Base-by-base conservation (phyloP, 2,329 filamentous ascomycete genomes). In the Pochonia chlamydosporia region DNA sequence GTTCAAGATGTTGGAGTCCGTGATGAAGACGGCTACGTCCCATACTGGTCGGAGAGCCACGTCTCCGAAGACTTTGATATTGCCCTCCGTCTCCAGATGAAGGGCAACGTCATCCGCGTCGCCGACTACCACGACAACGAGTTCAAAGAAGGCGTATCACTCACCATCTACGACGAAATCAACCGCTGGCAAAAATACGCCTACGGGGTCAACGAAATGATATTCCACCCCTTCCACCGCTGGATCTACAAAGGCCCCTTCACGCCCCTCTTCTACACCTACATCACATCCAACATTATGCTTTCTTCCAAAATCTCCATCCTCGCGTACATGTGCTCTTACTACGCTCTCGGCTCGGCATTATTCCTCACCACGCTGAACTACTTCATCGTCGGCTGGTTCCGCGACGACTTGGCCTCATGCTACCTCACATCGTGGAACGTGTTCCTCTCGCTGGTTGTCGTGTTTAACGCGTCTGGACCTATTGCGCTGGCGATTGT, bases 21-120 rank as follows among this genome's bases (percentile, higher is more conserved):
- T 13, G 47, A 49, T 30, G 35, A 51, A 2, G 61, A 81, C 44
- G 77, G 75, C 10, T 74, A 81, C 53, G 76, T 81, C 13, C 81
- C 83, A 55, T 88, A 80, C 66, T 89, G 86, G 85, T 87, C 84
- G 7, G 86, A 89, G 60, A 75, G 74, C 4, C 84, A 85, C 56
- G 86, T 90, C 0, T 89, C 85, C 0, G 86, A 90, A 52, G 86
- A 90, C 57, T 89, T 89, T 46, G 85, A 89, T 51, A 86, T 89
- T 67, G 78, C 82, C 10, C 73, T 90, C 1, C 82, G 85, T 30
- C 73, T 89, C 4, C 86, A 90, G 63, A 81, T 79, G 52, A 71
- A 70, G 16, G 84, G 84, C 21, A 87, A 85, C 62, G 73, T 81
- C 30, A 78, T 88, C 40, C 82, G 86, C 11, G 71, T 89, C 1